Evolutionary conservation across 352 stramenopile species (phyloP).

Genomic region (Pythium phragmiticola): DNA sequence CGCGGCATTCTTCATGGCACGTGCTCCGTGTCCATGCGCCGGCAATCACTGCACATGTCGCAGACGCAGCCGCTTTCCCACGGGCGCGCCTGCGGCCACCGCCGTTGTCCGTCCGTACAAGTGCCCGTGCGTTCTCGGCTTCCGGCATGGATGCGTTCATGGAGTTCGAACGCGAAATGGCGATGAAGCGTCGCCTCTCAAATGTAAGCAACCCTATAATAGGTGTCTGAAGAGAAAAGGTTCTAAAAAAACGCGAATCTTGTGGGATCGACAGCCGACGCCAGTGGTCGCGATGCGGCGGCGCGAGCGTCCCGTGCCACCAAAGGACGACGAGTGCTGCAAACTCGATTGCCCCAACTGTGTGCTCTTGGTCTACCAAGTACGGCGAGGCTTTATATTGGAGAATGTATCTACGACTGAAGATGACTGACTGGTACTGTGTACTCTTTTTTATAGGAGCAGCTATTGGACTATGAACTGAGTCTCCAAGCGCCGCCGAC

Average conservation of each 20-base stretch:
- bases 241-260: not conserved
- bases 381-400: slow-evolving; percentile 1
- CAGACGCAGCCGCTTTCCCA: not conserved
- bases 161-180: slow-evolving; percentile 84
- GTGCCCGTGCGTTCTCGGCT: slow-evolving; percentile 25
- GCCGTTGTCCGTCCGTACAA: not conserved
- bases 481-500: slow-evolving; percentile 31
- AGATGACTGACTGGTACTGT: not conserved
- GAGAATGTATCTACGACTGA: not conserved
- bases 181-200: slow-evolving; percentile 46
- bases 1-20: slow-evolving; percentile 20
- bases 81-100: not conserved
- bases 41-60: not conserved
- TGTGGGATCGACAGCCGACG: slow-evolving; percentile 10
- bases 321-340: slow-evolving; percentile 82
- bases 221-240: not conserved
- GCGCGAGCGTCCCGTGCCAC: slow-evolving; percentile 56
- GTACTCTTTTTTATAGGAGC: slow-evolving; percentile 42
- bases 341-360: slow-evolving; percentile 85
- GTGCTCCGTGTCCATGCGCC: slow-evolving; percentile 11
- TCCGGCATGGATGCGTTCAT: slow-evolving; percentile 80
- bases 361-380: slow-evolving; percentile 84
- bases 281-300: slow-evolving; percentile 31
- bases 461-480: slow-evolving; percentile 82
- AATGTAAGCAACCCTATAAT: slow-evolving; percentile 16